Evolutionary conservation across 2,329 filamentous ascomycete genomes (phyloP), one percentile per base, ranked within the genome.

Genomic region (Colletotrichum brevisporum): DNA sequence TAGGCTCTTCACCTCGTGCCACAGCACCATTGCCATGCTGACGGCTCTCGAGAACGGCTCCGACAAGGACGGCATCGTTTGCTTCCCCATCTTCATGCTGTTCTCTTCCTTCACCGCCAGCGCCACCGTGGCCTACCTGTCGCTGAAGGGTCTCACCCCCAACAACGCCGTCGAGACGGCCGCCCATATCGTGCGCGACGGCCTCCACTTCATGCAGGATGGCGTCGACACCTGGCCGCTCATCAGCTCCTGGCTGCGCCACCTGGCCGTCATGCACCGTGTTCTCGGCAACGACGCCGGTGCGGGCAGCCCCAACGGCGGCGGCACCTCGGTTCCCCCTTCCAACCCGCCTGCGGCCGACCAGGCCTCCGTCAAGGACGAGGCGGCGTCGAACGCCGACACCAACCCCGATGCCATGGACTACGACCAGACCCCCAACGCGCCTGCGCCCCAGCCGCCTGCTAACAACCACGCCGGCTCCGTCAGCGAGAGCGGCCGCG

Each of bases 1-100:
- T 71, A 83, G 83, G 16, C 86, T 90, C 62, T 86, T 90, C 69
- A 85, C 85, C 8, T 86, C 88, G 4, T 89, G 87, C 71, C 88
- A 90, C 73, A 86, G 83, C 76, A 88, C 88, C 69, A 86, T 89
- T 56, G 83, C 85, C 6, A 83, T 89, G 63, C 80, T 90, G 21
- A 81, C 84, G 4, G 84, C 87, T 2, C 83, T 90, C 3, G 88
- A 90, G 76, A 77, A 82, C 12, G 86, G 87, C 10, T 81, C 84
- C 1, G 87, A 90, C 60, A 89, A 89, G 79, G 86, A 89, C 62
- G 81, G 83, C 26, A 82, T 85, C n/a, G 80, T 86, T n/a, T 89
- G 85, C 77, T 88, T 89, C 78, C 88, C 88, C 45, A 87, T 90
- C 63, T 88, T 89, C 70, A 90, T 90, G 88, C 81, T 90, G 13